A percentile compares a stretch with the other conserved stretches of the same genome.
Conservation (phyloP, 768 basidiomycete species). For the Termitomyces sp. region DNA sequence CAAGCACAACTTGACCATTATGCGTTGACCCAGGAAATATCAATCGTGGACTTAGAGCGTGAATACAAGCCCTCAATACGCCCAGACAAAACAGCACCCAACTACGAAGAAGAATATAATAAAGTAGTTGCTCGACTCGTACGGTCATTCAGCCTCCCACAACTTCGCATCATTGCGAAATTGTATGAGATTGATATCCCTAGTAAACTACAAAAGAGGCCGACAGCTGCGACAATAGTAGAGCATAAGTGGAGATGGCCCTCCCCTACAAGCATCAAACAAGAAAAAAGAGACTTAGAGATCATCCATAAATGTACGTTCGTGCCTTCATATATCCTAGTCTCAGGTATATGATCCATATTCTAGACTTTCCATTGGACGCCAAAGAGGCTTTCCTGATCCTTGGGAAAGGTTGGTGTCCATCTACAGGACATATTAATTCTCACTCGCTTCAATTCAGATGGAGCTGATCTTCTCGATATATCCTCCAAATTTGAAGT, state of each 20-base stretch:
- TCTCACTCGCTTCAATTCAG: conserved; percentile 29
- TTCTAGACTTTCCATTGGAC: conserved; percentile 51
- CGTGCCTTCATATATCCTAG: background rate
- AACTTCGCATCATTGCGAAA: conserved; percentile 52
- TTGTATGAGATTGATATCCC: conserved; percentile 40
- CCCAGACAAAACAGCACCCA: conserved; percentile 20
- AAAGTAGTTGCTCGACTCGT: conserved; percentile 49
- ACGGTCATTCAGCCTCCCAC: conserved; percentile 60
- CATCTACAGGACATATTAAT: background rate
- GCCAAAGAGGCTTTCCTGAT: conserved; percentile 65
- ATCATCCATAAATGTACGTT: conserved; percentile 43
- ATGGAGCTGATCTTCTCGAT: conserved; percentile 59
- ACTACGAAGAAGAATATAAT: conserved; percentile 53
- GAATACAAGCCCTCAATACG: conserved; percentile 42
- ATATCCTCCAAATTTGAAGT: conserved; percentile 60
- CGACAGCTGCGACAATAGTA: conserved; percentile 49
- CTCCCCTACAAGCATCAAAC: conserved; percentile 49
- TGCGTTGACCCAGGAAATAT: conserved; percentile 42
- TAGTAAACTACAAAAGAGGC: conserved; percentile 32
- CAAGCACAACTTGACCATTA: conserved; percentile 57
- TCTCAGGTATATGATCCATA: background rate
- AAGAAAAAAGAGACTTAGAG: conserved; percentile 49
- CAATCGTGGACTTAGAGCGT: conserved; percentile 60
- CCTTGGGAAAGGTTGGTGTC: conserved; percentile 58
- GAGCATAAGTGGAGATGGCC: conserved; percentile 71